Percentiles rank a stretch among this genome's conserved stretches.
phyloP scores from a whole-genome alignment of 2,329 filamentous ascomycete genomes.

The Aspergillus puulaauensis region DNA sequence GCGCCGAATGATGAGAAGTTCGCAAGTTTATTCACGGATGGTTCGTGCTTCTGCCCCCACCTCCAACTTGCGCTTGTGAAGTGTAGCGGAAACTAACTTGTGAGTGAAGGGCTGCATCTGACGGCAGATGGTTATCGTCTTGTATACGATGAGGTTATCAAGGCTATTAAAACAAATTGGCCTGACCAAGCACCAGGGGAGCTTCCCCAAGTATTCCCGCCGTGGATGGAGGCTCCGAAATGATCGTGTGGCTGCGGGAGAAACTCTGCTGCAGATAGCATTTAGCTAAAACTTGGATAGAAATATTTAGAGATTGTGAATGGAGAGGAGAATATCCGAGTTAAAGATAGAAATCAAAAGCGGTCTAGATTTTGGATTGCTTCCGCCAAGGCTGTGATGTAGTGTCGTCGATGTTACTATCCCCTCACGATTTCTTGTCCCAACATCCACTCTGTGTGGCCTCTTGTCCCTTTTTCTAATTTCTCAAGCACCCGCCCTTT shows the following conservation, averaged over 20 bases:
- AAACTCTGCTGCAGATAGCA: background rate
- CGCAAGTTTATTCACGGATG: constrained; percentile 55
- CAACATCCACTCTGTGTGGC: constrained; percentile 4
- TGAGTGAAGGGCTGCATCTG: constrained; percentile 53
- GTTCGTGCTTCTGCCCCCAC: constrained; percentile 37
- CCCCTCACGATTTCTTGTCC: constrained; percentile 17
- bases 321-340: background rate
- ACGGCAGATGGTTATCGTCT: constrained; percentile 56
- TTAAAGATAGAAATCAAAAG: constrained; percentile 6
- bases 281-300: background rate
- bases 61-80: no score
- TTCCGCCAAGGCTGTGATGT: constrained; percentile 12
- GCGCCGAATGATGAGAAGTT: constrained; percentile 58
- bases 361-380: constrained; percentile 14
- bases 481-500: background rate
- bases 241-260: constrained; percentile 12
- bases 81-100: background rate
- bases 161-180: constrained; percentile 50
- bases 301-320: background rate
- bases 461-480: background rate
- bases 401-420: constrained; percentile 8
- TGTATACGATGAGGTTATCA: constrained; percentile 55
- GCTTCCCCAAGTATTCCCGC: constrained; percentile 54
- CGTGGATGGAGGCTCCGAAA: constrained; percentile 49
- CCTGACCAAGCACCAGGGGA: constrained; percentile 56